Evolutionary conservation across 2,329 filamentous ascomycete genomes (phyloP), one percentile per base, ranked within the genome.

Genomic region (Ophiocordyceps sinensis): DNA sequence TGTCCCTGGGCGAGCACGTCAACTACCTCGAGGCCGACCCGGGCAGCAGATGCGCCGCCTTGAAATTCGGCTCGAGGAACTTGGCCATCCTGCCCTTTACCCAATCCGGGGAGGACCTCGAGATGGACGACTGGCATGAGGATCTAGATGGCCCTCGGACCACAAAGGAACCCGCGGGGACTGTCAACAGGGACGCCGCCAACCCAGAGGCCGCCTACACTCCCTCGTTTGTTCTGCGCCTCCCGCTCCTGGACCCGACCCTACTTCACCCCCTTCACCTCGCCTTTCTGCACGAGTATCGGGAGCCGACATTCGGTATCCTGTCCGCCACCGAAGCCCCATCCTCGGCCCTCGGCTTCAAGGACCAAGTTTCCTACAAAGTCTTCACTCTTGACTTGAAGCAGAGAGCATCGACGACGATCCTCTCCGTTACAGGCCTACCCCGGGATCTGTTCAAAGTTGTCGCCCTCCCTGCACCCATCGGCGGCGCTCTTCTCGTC

Each of bases 291-390:
- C 77, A 96, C 70, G 89, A 96, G 65, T 98, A 98, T 62, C 81
- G 91, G 59, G 91, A 96, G 62, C 89, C 91, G 12, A 98, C 91
- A 0, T 94, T 98, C 64, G 91, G 89, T 43, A 88, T 98, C 45
- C 70, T 98, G 35, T 91, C 86, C 37, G 85, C 88, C 2, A 79
- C 78, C 40, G 67, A 77, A 47, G 71, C 79, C 30, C 77, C 81
- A 13, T 88, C 87, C n/a, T 70, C 73, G 42, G 80, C 85, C 3
- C 67, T 96, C 41, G 83, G 87, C 53, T 76, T 86, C 48, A 91
- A 82, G 54, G 91, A 98, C 57, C 77, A 85, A 50, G 68, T 94
- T 38, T 82, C 79, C 15, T 98, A 95, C 64, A 87, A 87, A 55
- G 89, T 98, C 46, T 94, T 95, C 55, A 95, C 91, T 0, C 69